Evolutionary conservation across 345 rosid genomes (phyloP).

Genomic region (Alliaria petiolata): DNA sequence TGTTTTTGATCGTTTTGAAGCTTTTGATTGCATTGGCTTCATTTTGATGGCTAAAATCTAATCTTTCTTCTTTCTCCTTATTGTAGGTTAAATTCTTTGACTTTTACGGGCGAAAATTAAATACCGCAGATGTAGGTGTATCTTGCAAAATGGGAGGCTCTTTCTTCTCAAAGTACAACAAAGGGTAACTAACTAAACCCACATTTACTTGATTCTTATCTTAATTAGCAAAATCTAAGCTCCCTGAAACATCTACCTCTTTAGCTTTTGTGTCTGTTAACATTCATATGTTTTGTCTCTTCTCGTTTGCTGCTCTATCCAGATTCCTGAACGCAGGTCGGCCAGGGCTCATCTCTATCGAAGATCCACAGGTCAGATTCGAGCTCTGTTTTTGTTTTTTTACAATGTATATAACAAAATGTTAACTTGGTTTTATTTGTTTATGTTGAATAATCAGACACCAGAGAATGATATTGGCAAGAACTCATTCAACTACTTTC

Average conservation of each 20-base stretch:
- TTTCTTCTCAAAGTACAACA: slow-evolving; percentile 67
- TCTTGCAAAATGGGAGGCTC: slow-evolving; percentile 66
- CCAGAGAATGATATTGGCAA: slow-evolving; percentile 91
- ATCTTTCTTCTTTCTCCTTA: slow-evolving; percentile 21
- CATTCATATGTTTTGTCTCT: neutral
- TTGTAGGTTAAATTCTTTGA: slow-evolving; percentile 83
- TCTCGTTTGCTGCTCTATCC: neutral
- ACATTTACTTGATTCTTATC: slow-evolving; percentile 8
- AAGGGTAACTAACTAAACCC: slow-evolving; percentile 49
- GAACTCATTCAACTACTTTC: slow-evolving; percentile 88
- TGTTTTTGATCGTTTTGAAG: slow-evolving; percentile 10
- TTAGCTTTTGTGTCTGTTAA: neutral
- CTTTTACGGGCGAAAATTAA: slow-evolving; percentile 78
- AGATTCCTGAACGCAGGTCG: slow-evolving; percentile 59
- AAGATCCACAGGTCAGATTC: slow-evolving; percentile 81
- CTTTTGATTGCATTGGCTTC: neutral
- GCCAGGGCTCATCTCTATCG: slow-evolving; percentile 80
- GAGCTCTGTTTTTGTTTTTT: neutral
- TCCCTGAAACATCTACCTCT: neutral
- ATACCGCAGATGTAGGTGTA: slow-evolving; percentile 76
- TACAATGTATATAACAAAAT: neutral
- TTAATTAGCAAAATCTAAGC: neutral
- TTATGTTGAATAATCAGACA: slow-evolving; percentile 41
- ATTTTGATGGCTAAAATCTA: slow-evolving; percentile 5
- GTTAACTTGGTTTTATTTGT: neutral